Evolutionary conservation across 176 grass and related monocot species (phyloP), one percentile per base, ranked within the genome.

Genomic region (Chrysopogon serrulatus): DNA sequence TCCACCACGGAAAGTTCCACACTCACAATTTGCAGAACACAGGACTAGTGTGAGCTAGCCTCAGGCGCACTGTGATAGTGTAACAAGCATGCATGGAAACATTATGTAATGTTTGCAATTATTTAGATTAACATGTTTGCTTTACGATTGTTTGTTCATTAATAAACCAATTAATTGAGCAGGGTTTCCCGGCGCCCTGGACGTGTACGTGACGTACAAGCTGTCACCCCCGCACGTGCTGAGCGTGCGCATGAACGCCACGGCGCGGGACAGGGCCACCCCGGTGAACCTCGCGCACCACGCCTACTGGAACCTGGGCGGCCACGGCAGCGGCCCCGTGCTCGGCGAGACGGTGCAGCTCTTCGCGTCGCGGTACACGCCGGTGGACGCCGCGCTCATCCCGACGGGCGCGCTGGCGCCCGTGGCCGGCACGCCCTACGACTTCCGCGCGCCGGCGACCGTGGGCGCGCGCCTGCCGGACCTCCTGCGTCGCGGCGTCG

Each of bases 251-350:
- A 98, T 98, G 95, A 83, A 86, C 45, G 92, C 85, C 65, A 91
- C 87, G 76, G 82, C 92, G 57, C 10, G 59, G 65, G 75, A 77
- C 86, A 91, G 88, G 90, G 86, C 92, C 0, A 98, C 95, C 4
- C 96, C 93, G 32, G 93, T 95, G 82, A 98, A 98, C 89, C 79
- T 97, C 0, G 90, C 90, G 18, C 88, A 97, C 77, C 92, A 97
- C 71, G 86, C 81, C 71, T 93, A 98, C 78, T 98, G 95, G 95
- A 94, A 98, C 83, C 83, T 98, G 2, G 91, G 72, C 19, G 91
- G 96, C 15, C 68, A 84, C 0, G 76, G 80, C 87, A 88, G 93
- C 43, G 91, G 93, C 79, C 83, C 90, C 54, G 39, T 98, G 45
- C 89, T 95, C 45, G 81, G 74, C 45, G 41, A 96, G 77, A 85